These are phyloP conservation scores for Spathaspora girioi DNA, from an alignment of 805 yeast genomes.

Conservation along the genomic window DNA sequence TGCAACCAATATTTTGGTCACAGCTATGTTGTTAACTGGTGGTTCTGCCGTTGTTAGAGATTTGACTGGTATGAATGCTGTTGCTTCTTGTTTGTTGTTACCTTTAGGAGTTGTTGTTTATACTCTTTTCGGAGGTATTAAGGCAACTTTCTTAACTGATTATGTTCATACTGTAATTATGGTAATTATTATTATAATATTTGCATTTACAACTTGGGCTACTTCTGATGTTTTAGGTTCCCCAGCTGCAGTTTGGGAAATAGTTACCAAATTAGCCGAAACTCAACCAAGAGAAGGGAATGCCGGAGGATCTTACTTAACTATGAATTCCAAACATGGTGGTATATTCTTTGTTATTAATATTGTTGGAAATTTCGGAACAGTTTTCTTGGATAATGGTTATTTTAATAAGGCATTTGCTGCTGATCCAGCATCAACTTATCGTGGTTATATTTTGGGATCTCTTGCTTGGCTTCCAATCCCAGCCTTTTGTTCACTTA, in stretches of 20 bases:
- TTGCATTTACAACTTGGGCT: constrained; percentile 77
- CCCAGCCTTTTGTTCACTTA: constrained; percentile 77
- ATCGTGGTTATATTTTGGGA: constrained; percentile 85
- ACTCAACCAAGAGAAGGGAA: constrained; percentile 72
- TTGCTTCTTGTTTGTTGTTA: constrained; percentile 77
- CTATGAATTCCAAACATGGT: constrained; percentile 81
- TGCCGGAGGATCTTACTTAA: constrained; percentile 80
- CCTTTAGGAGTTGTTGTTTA: constrained; percentile 69
- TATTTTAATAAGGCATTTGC: constrained; percentile 90
- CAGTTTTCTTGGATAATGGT: constrained; percentile 82
- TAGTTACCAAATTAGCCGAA: constrained; percentile 57
- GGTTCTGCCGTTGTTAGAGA: constrained; percentile 81
- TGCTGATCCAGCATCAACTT: constrained; percentile 75
- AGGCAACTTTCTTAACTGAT: constrained; percentile 44
- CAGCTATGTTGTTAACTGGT: constrained; percentile 89
- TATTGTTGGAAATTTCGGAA: constrained; percentile 85
- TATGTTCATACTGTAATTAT: constrained; percentile 52
- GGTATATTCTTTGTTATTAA: constrained; percentile 87
- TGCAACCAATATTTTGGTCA: constrained; percentile 84
- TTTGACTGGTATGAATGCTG: constrained; percentile 74
- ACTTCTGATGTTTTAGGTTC: constrained; percentile 71
- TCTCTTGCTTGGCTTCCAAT: constrained; percentile 91
- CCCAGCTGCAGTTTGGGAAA: constrained; percentile 76
- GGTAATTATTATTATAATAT: constrained; percentile 71
- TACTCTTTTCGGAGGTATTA: constrained; percentile 43